Conservation (phyloP, 257 asterid species). For the Ehretia macrophylla region DNA sequence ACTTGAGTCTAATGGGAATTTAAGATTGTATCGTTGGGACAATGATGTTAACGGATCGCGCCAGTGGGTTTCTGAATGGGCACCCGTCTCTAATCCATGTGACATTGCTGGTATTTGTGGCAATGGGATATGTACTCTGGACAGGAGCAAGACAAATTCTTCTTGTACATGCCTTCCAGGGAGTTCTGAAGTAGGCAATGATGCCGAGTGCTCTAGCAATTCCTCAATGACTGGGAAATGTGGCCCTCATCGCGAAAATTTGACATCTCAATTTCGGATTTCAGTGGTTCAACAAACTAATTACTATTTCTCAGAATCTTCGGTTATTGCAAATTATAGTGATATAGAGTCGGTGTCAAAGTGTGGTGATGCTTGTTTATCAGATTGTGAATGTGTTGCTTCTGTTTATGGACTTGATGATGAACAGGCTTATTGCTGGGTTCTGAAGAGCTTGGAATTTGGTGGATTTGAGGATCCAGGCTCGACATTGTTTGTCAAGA, state of each 20-base stretch:
- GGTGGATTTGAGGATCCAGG: constrained; percentile 84
- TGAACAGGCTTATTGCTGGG: constrained; percentile 84
- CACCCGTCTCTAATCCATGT: constrained; percentile 82
- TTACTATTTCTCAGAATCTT: constrained; percentile 60
- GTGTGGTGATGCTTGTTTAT: constrained; percentile 79
- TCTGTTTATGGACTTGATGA: constrained; percentile 80
- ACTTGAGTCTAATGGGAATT: constrained; percentile 72
- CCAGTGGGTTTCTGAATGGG: constrained; percentile 94
- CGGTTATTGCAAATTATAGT: constrained; percentile 73
- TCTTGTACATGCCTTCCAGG: constrained; percentile 70
- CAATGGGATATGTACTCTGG: constrained; percentile 66
- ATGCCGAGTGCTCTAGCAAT: constrained; percentile 34
- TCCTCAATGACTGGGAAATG: constrained; percentile 51
- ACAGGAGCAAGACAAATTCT: constrained; percentile 62
- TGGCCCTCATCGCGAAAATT: constrained; percentile 37
- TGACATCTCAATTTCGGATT: constrained; percentile 42
- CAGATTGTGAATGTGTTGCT: constrained; percentile 72
- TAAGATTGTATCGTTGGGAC: constrained; percentile 79
- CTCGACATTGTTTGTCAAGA: constrained; percentile 78
- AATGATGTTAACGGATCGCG: constrained; percentile 67
- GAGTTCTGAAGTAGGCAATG: constrained; percentile 20
- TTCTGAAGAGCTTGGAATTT: constrained; percentile 56
- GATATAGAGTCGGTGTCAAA: constrained; percentile 49
- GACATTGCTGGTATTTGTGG: constrained; percentile 82
- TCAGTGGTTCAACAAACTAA: constrained; percentile 48